These are phyloP conservation scores for Phyllachora maydis DNA, from an alignment of 2,329 filamentous ascomycete species.

Conservation along the genomic window DNA sequence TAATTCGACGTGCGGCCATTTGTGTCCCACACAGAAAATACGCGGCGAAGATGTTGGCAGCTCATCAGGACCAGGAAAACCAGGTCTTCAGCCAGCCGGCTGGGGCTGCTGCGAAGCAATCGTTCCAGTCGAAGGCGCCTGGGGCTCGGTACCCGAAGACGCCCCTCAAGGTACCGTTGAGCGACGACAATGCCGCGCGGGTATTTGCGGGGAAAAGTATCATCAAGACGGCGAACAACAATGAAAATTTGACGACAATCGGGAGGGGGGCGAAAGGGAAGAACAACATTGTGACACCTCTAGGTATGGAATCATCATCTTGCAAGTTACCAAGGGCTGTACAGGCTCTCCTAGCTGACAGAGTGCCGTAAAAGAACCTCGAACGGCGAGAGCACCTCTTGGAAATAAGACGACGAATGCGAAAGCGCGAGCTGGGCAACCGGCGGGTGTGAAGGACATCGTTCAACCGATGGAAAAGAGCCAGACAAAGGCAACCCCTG, in stretches of 20 bases:
- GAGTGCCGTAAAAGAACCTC: too few relatives aligned
- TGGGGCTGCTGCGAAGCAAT: slow-evolving; percentile 48
- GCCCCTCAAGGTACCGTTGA: slow-evolving; percentile 54
- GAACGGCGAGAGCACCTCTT: slow-evolving; percentile 51
- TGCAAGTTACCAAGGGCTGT: not conserved
- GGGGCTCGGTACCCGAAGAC: slow-evolving; percentile 61
- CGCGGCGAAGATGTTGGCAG: slow-evolving; percentile 41
- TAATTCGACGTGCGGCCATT: too few relatives aligned
- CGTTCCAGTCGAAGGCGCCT: slow-evolving; percentile 59
- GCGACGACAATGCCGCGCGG: slow-evolving; percentile 65
- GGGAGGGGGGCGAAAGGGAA: slow-evolving; percentile 32
- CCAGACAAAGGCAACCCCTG: slow-evolving; percentile 31
- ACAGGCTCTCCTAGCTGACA: not conserved
- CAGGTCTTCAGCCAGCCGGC: slow-evolving; percentile 56
- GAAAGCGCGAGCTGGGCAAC: slow-evolving; percentile 42
- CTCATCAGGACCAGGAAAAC: slow-evolving; percentile 76
- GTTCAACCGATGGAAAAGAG: slow-evolving; percentile 42
- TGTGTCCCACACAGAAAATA: not conserved
- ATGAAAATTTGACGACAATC: slow-evolving; percentile 34
- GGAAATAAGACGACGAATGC: slow-evolving; percentile 95
- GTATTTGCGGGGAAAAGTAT: slow-evolving; percentile 32
- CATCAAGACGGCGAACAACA: slow-evolving; percentile 30
- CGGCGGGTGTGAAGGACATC: slow-evolving; percentile 37
- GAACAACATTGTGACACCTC: slow-evolving; percentile 56
- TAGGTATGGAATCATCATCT: slow-evolving; percentile 33